These are phyloP conservation scores for Yamadazyma trypodendri DNA, from an alignment of 1,139 yeast species.

Conservation along the genomic window DNA sequence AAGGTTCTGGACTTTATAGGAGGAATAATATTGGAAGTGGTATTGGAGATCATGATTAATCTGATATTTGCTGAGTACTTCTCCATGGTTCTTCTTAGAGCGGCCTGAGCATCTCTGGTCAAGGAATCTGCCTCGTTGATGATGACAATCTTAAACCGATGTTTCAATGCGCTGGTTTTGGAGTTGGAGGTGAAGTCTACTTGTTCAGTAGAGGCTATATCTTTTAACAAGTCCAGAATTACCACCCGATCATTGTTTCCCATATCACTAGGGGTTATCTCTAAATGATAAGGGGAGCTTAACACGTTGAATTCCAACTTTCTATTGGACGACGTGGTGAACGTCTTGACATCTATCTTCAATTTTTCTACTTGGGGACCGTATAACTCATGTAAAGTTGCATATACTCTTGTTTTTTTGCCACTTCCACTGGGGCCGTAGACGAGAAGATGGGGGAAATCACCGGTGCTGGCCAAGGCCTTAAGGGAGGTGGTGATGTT, in stretches of 20 bases:
- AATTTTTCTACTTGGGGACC: constrained; percentile 80
- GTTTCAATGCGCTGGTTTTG: constrained; percentile 37
- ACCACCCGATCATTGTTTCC: constrained; percentile 94
- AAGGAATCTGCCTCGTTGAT: constrained; percentile 93
- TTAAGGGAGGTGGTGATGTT: constrained; percentile 61
- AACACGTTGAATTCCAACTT: constrained; percentile 90
- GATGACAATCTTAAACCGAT: constrained; percentile 85
- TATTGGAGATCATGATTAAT: constrained; percentile 78
- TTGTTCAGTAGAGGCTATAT: constrained; percentile 92
- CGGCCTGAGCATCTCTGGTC: constrained; percentile 96
- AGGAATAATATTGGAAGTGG: constrained; percentile 87
- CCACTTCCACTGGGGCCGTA: constrained; percentile 99
- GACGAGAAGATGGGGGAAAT: constrained; percentile 87
- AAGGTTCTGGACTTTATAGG: constrained; percentile 94
- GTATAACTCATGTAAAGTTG: constrained; percentile 74
- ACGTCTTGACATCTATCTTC: constrained; percentile 86
- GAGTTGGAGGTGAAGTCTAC: constrained; percentile 57
- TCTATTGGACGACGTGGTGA: constrained; percentile 66
- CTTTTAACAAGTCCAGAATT: constrained; percentile 89
- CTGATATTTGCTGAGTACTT: constrained; percentile 88
- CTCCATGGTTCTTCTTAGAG: constrained; percentile 96
- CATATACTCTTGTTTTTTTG: constrained; percentile 88
- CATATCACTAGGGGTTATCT: constrained; percentile 95
- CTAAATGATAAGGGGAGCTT: constrained; percentile 86
- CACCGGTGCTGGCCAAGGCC: constrained; percentile 72